Percentiles rank a stretch among this genome's conserved stretches.
Evolutionary conservation across 257 asterid genomes (phyloP).

Genomic region (Lithospermum erythrorhizon): DNA sequence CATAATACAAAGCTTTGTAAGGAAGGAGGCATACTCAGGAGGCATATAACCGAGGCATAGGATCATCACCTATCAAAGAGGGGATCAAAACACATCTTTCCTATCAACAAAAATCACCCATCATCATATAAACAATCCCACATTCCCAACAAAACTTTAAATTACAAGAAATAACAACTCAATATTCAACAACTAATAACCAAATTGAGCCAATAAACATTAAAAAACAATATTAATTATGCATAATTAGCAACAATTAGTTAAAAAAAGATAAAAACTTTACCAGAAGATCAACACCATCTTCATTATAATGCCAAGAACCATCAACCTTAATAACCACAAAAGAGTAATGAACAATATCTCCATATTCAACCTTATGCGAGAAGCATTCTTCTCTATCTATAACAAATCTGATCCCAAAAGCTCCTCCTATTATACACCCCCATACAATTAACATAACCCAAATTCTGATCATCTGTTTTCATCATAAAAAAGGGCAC

Average conservation of each 20-base stretch:
- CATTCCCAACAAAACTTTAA: not conserved
- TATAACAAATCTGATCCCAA: constrained; percentile 70
- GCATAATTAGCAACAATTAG: not conserved
- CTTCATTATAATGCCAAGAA: constrained; percentile 64
- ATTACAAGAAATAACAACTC: not conserved
- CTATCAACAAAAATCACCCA: not conserved
- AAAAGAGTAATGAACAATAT: constrained; percentile 72
- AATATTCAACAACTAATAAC: not conserved
- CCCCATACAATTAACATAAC: constrained; percentile 19
- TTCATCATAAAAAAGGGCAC: not conserved
- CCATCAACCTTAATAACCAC: constrained; percentile 84
- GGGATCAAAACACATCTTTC: not conserved
- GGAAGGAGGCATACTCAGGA: no score
- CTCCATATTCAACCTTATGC: constrained; percentile 76
- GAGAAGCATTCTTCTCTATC: constrained; percentile 87
- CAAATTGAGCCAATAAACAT: not conserved
- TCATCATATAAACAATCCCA: no score
- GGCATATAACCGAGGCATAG: no score
- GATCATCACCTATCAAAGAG: not conserved
- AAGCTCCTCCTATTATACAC: constrained; percentile 27
- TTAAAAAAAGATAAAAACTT: not conserved
- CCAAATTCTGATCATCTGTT: constrained; percentile 14
- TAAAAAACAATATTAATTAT: not conserved
- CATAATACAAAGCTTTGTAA: no score
- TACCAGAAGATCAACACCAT: constrained; percentile 84